Evolutionary conservation across 495 filamentous ascomycete species (phyloP).

Genomic region (Parachaetomium inaequale): DNA sequence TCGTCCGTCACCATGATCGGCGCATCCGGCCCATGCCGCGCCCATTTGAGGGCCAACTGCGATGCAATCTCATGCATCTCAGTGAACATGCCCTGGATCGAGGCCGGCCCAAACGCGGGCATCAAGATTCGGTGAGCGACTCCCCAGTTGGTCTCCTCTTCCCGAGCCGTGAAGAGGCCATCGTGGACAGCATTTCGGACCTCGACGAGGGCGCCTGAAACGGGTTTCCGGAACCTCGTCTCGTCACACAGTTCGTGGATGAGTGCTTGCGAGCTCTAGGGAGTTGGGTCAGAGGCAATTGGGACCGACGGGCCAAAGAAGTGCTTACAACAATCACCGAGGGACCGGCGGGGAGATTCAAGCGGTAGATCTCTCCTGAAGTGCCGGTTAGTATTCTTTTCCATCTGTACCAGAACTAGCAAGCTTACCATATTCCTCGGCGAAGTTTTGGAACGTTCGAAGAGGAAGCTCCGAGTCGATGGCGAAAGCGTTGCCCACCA

Average conservation of each 20-base stretch:
- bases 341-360: constrained; percentile 16
- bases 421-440: constrained; percentile 52
- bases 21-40: constrained; percentile 54
- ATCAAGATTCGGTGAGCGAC: constrained; percentile 64
- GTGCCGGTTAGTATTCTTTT: neutral
- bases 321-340: constrained; percentile 21
- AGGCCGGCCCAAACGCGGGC: constrained; percentile 69
- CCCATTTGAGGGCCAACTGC: constrained; percentile 75
- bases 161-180: constrained; percentile 65
- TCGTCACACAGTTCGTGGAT: constrained; percentile 67
- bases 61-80: constrained; percentile 72
- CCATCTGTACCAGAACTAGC: neutral
- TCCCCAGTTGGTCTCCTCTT: constrained; percentile 63
- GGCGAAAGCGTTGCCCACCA: constrained; percentile 58
- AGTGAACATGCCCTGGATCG: constrained; percentile 66
- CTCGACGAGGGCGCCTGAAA: constrained; percentile 41
- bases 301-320: neutral
- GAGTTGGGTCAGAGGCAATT: neutral
- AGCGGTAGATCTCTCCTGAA: constrained; percentile 23
- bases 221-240: constrained; percentile 58
- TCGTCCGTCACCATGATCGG: constrained; percentile 63
- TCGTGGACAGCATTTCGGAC: constrained; percentile 58
- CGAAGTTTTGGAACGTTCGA: constrained; percentile 50
- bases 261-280: constrained; percentile 44
- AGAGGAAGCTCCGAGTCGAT: constrained; percentile 52